Evolutionary conservation across 345 rosid genomes (phyloP).

Genomic region (Gossypioides kirkii): DNA sequence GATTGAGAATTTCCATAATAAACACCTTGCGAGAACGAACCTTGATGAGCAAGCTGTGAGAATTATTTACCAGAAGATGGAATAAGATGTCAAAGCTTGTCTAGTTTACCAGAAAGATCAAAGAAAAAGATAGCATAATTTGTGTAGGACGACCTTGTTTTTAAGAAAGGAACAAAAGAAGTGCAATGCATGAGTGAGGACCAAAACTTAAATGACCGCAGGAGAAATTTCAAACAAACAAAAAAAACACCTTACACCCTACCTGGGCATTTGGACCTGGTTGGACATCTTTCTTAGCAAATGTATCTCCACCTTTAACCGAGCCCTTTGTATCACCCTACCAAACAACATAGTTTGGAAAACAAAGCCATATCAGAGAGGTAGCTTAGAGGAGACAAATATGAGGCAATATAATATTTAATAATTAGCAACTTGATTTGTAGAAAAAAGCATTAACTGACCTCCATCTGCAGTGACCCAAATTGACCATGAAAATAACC

Average conservation of each 20-base stretch:
- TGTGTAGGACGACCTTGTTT: background rate
- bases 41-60: slow-evolving; percentile 58
- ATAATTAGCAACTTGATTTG: background rate
- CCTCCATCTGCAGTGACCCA: slow-evolving; percentile 75
- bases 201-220: background rate
- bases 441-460: slow-evolving; percentile 23
- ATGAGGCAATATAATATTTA: background rate
- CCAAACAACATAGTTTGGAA: slow-evolving; percentile 15
- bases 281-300: slow-evolving; percentile 45
- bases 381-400: background rate
- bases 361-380: background rate
- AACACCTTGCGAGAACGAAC: slow-evolving; percentile 44
- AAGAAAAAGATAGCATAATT: background rate
- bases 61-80: slow-evolving; percentile 16
- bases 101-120: slow-evolving; percentile 3
- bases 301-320: slow-evolving; percentile 62
- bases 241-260: background rate
- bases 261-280: slow-evolving; percentile 58
- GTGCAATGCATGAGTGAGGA: background rate
- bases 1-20: slow-evolving; percentile 55
- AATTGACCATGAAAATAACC: slow-evolving; percentile 16
- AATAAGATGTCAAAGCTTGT: background rate
- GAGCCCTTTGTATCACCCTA: slow-evolving; percentile 89
- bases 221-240: background rate
- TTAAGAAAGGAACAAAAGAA: background rate